These are phyloP conservation scores for Colletotrichum australisinense DNA, from an alignment of 2,329 filamentous ascomycete species.

Conservation along the genomic window DNA sequence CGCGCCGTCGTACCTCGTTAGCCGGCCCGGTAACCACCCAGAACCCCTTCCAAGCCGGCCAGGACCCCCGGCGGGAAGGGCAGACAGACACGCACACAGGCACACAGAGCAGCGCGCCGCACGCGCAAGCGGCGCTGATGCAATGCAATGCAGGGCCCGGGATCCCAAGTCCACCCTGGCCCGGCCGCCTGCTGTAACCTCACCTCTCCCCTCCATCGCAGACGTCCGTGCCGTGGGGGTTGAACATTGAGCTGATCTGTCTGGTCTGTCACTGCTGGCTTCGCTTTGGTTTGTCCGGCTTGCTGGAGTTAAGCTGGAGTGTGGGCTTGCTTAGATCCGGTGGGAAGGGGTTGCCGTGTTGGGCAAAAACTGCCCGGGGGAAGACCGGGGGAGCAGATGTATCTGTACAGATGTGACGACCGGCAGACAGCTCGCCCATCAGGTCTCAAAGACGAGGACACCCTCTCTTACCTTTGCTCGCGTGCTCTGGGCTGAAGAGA, in stretches of 20 bases:
- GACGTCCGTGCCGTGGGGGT: slow-evolving; percentile 6
- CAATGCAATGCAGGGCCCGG: slow-evolving; percentile 29
- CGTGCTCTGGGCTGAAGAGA: background rate
- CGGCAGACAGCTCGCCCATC: background rate
- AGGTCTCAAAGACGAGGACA: slow-evolving; percentile 24
- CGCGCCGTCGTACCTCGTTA: background rate
- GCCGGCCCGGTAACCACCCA: slow-evolving; percentile 1
- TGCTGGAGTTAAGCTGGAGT: background rate
- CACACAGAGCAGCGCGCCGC: background rate
- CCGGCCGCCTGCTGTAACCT: background rate
- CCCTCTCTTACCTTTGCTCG: slow-evolving; percentile 9
- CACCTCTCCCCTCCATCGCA: too few relatives aligned
- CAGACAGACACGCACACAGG: background rate
- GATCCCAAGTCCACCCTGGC: background rate
- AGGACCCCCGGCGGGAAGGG: background rate
- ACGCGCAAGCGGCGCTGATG: slow-evolving; percentile 24
- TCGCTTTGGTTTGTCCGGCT: background rate
- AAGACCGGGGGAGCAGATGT: background rate
- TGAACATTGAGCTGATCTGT: too few relatives aligned
- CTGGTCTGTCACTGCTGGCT: background rate
- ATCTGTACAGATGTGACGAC: background rate
- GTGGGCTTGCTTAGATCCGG: background rate
- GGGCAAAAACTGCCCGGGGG: background rate
- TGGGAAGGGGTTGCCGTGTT: background rate
- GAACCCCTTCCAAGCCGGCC: background rate